These are phyloP conservation scores for Acorus gramineus DNA, from an alignment of 106 monocot species.

Conservation along the genomic window DNA sequence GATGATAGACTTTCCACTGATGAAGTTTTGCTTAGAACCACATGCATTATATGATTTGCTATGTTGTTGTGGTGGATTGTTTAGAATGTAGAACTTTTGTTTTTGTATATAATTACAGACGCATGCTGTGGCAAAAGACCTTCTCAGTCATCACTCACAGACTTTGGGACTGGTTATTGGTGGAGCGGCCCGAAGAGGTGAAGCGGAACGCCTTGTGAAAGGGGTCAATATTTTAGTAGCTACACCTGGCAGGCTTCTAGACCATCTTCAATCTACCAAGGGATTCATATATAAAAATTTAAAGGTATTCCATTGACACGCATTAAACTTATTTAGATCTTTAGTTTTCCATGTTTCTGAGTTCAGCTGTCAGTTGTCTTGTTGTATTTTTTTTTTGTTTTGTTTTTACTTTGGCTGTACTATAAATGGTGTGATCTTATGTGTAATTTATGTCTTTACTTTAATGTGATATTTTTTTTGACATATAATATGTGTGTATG, in stretches of 20 bases:
- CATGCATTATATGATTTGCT: too few species aligned
- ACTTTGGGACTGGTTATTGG: constrained; percentile 81
- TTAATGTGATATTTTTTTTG: too few species aligned
- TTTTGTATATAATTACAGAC: constrained; percentile 32
- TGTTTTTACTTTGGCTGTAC: too few species aligned
- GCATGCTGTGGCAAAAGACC: constrained; percentile 71
- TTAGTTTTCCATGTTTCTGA: too few species aligned
- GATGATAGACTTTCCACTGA: too few species aligned
- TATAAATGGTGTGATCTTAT: too few species aligned
- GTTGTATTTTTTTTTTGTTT: too few species aligned
- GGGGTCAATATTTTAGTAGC: constrained; percentile 79
- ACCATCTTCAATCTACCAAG: constrained; percentile 79
- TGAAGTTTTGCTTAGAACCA: too few species aligned
- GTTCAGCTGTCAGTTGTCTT: too few species aligned
- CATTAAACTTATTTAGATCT: not conserved
- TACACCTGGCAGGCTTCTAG: constrained; percentile 85
- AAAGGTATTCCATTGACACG: constrained; percentile 25
- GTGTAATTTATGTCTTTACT: too few species aligned
- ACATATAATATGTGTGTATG: too few species aligned
- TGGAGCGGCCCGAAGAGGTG: constrained; percentile 48
- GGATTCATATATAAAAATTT: constrained; percentile 81
- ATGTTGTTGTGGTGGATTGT: not conserved
- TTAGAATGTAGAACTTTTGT: not conserved
- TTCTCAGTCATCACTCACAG: constrained; percentile 80
- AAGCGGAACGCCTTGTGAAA: constrained; percentile 74